A percentile compares a stretch with the other conserved stretches of the same genome.
Evolutionary conservation across 345 rosid species (phyloP).

Genomic region (Theobroma cacao): DNA sequence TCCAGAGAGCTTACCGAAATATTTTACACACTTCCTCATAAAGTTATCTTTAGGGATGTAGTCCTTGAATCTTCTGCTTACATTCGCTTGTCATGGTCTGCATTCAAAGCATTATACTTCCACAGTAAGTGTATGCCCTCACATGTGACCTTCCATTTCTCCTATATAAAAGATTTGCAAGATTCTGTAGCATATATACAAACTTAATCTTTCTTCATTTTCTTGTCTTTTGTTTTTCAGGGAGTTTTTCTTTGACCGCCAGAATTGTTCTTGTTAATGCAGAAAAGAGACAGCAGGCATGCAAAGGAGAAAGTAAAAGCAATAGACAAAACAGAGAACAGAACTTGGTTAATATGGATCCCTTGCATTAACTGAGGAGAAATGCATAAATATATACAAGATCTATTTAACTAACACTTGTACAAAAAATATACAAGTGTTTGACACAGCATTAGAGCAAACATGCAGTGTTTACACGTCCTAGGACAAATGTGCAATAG

Average conservation of each 20-base stretch:
- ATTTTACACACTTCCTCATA: neutral
- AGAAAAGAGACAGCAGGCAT: too few relatives aligned
- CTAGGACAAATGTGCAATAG: too few relatives aligned
- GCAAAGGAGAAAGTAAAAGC: too few relatives aligned
- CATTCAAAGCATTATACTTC: conserved; percentile 1
- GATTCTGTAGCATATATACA: neutral
- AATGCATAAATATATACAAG: too few relatives aligned
- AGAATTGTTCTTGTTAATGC: too few relatives aligned
- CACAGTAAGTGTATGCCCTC: neutral
- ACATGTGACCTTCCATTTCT: neutral
- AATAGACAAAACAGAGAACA: too few relatives aligned
- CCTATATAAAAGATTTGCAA: neutral
- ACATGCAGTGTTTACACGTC: too few relatives aligned
- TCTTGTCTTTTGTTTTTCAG: neutral
- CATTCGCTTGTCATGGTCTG: neutral
- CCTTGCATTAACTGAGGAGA: too few relatives aligned
- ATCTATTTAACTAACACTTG: too few relatives aligned
- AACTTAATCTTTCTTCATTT: neutral
- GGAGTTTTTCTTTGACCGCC: neutral
- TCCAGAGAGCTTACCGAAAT: neutral
- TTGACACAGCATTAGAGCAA: too few relatives aligned
- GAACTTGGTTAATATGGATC: too few relatives aligned
- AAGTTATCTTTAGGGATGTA: neutral
- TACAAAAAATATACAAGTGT: too few relatives aligned
- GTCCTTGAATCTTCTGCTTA: neutral